These are phyloP conservation scores for Cercospora canescens DNA, from an alignment of 2,329 filamentous ascomycete species.

Conservation along the genomic window DNA sequence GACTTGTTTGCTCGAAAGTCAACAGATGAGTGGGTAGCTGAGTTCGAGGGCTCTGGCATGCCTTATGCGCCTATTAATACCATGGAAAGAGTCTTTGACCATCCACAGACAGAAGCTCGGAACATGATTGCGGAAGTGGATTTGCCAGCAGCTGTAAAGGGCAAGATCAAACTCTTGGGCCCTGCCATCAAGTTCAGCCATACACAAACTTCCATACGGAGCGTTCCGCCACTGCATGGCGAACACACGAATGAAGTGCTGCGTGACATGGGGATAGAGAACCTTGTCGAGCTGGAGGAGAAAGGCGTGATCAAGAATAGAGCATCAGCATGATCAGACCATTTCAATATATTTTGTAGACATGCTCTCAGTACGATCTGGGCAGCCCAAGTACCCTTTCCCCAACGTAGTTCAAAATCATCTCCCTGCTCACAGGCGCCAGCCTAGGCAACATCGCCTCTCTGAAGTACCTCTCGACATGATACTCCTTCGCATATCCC, in stretches of 20 bases:
- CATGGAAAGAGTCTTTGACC: conserved; percentile 46
- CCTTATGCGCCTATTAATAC: conserved; percentile 51
- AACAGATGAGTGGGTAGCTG: conserved; percentile 42
- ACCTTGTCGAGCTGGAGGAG: conserved; percentile 20
- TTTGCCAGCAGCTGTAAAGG: conserved; percentile 15
- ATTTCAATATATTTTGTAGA: background rate
- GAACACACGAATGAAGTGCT: conserved; percentile 33
- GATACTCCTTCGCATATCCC: conserved; percentile 62
- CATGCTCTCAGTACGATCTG: conserved; percentile 26
- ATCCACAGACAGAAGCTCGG: conserved; percentile 45
- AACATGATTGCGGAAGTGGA: conserved; percentile 30
- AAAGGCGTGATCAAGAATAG: conserved; percentile 22
- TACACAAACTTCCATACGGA: conserved; percentile 25
- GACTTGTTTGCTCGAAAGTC: conserved; percentile 38
- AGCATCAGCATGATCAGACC: conserved; percentile 5
- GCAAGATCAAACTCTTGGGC: conserved; percentile 23
- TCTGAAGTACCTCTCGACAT: conserved; percentile 66
- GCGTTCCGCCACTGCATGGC: conserved; percentile 29
- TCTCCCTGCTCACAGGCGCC: conserved; percentile 57
- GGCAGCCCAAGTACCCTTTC: conserved; percentile 35
- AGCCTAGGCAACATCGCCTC: conserved; percentile 66
- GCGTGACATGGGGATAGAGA: conserved; percentile 16
- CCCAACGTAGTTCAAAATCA: conserved; percentile 37
- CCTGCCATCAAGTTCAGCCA: conserved; percentile 33
- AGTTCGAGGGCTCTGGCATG: conserved; percentile 46